Conservation (phyloP, 306 rosid genomes). For the Rosa rugosa region DNA sequence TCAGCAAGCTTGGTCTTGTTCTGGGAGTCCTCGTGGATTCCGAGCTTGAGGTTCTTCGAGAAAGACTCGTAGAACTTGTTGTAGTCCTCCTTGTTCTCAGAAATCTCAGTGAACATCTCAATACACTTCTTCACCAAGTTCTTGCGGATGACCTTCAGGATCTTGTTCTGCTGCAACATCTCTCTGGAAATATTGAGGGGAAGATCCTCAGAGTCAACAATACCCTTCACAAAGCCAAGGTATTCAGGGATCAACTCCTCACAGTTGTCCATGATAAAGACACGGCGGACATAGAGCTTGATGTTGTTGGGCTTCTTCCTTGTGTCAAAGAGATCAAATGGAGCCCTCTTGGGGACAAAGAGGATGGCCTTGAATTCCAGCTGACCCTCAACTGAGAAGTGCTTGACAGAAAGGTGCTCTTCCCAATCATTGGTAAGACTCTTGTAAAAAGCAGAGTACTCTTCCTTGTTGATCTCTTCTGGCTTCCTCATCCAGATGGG, state of each 20-base stretch:
- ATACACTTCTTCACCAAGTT: slow-evolving; percentile 87
- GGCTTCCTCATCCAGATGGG: slow-evolving; percentile 99
- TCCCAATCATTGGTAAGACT: slow-evolving; percentile 97
- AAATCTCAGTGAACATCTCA: slow-evolving; percentile 83
- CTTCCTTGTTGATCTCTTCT: slow-evolving; percentile 82
- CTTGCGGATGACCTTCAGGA: slow-evolving; percentile 85
- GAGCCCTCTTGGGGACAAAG: slow-evolving; percentile 93
- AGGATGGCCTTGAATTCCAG: slow-evolving; percentile 90
- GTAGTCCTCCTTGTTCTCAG: slow-evolving; percentile 96
- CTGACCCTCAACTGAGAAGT: slow-evolving; percentile 97
- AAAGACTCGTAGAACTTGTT: slow-evolving; percentile 86
- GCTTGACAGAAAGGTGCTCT: slow-evolving; percentile 88
- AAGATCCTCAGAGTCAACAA: slow-evolving; percentile 95
- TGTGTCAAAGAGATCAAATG: slow-evolving; percentile 89
- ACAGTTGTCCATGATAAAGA: slow-evolving; percentile 95
- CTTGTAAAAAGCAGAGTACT: slow-evolving; percentile 89
- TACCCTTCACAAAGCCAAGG: slow-evolving; percentile 83
- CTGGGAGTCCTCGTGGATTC: slow-evolving; percentile 81
- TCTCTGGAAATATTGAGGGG: slow-evolving; percentile 92
- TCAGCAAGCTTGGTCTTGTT: slow-evolving; percentile 88
- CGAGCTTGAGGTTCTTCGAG: slow-evolving; percentile 85
- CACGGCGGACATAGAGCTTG: slow-evolving; percentile 83
- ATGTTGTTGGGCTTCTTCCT: slow-evolving; percentile 95
- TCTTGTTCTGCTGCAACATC: slow-evolving; percentile 89
- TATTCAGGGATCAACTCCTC: slow-evolving; percentile 95